phyloP scores from a whole-genome alignment of 177 flowering plant species.

The Telopea speciosissima region DNA sequence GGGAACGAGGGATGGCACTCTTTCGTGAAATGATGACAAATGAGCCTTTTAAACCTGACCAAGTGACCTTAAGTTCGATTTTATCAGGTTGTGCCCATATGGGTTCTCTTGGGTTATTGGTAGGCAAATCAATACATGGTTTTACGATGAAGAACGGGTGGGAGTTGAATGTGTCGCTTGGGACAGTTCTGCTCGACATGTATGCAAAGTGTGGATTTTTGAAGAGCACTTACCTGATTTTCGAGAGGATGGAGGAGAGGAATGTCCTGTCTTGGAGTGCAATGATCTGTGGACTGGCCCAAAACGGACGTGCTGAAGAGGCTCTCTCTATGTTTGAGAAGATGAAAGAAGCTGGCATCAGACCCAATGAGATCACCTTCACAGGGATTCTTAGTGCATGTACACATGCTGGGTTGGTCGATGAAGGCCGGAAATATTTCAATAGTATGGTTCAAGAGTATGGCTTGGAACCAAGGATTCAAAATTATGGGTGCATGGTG shows the following conservation, averaged over 20 bases:
- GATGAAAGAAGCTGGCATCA: slow-evolving; percentile 41
- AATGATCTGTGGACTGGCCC: slow-evolving; percentile 58
- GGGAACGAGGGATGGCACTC: slow-evolving; percentile 30
- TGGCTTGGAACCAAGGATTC: slow-evolving; percentile 51
- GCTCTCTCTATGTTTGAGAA: slow-evolving; percentile 43
- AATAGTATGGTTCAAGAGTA: slow-evolving; percentile 35
- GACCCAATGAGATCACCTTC: slow-evolving; percentile 59
- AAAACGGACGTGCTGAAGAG: slow-evolving; percentile 36
- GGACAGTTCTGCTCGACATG: slow-evolving; percentile 54
- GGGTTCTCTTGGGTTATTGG: slow-evolving; percentile 43
- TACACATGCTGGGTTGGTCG: slow-evolving; percentile 46
- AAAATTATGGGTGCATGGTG: slow-evolving; percentile 79
- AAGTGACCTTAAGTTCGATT: slow-evolving; percentile 29
- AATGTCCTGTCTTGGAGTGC: slow-evolving; percentile 64
- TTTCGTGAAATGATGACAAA: slow-evolving; percentile 42
- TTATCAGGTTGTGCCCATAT: slow-evolving; percentile 43
- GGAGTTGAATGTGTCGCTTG: slow-evolving; percentile 42
- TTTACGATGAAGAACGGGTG: slow-evolving; percentile 37
- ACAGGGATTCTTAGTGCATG: slow-evolving; percentile 68
- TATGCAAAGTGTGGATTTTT: slow-evolving; percentile 56
- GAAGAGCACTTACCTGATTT: slow-evolving; percentile 29
- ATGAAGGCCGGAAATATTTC: slow-evolving; percentile 43
- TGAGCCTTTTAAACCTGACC: slow-evolving; percentile 38
- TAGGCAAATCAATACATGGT: slow-evolving; percentile 56
- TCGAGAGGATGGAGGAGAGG: slow-evolving; percentile 41